Conservation (phyloP, 306 rosid species). For the Cyamopsis tetragonoloba region DNA sequence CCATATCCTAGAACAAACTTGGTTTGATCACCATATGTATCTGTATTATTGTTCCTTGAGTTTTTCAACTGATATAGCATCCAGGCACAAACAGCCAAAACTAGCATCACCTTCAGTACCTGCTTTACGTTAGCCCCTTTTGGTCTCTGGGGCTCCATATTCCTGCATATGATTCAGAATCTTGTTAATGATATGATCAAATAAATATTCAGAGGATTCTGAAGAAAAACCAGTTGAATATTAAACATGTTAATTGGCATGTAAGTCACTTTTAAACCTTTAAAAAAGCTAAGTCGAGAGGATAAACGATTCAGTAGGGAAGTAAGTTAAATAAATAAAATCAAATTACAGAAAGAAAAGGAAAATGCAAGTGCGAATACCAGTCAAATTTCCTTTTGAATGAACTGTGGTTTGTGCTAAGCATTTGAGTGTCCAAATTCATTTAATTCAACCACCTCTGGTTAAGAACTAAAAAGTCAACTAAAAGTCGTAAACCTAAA, state of each 20-base stretch:
- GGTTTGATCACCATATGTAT: not conserved
- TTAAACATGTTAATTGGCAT: not conserved
- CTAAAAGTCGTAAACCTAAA: not conserved
- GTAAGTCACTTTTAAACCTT: slow-evolving; percentile 4
- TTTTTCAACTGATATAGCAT: slow-evolving; percentile 38
- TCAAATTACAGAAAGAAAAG: not conserved
- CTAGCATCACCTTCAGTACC: slow-evolving; percentile 30
- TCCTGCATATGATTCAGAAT: slow-evolving; percentile 23
- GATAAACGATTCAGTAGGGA: not conserved
- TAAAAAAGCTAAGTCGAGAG: slow-evolving; percentile 7
- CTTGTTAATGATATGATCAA: slow-evolving; percentile 6
- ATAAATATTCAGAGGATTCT: not conserved
- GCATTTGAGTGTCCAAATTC: too few species aligned
- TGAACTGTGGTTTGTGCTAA: not conserved
- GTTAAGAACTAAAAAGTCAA: not conserved
- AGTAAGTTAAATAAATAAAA: not conserved
- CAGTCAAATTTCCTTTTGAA: not conserved
- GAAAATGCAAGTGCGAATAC: not conserved
- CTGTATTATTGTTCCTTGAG: slow-evolving; percentile 11
- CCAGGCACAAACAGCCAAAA: slow-evolving; percentile 41
- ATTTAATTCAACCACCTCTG: not conserved
- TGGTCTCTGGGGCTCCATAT: slow-evolving; percentile 39
- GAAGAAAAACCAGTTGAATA: not conserved
- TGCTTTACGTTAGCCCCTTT: slow-evolving; percentile 34
- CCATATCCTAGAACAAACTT: slow-evolving; percentile 6